Evolutionary conservation across 1,139 yeast genomes (phyloP), one percentile per base, ranked within the genome.

Genomic region (Pichia norvegensis): DNA sequence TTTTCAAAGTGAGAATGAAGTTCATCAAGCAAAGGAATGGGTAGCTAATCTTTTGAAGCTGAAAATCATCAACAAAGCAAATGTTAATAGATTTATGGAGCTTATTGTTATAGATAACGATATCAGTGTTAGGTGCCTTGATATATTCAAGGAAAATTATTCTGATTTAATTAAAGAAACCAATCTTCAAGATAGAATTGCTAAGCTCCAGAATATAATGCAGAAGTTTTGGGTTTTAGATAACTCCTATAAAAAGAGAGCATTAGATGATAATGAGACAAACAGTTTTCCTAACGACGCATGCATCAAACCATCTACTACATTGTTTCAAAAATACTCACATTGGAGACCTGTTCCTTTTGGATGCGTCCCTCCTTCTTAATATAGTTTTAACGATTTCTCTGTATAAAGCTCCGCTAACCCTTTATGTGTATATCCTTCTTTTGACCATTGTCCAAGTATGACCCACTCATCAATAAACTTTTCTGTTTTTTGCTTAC

Each of bases 271-370:
- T 16, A 19, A 35, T 27, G 44, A 42, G 3, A 4, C 31, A 1
- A 45, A 46, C 42, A 36, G 44, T 25, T 27, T 41, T 23, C 38
- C 29, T 29, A 46, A 46, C 29, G 40, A 17, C 10, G 38, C 37
- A 19, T 29, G 31, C 4, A 27, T 14, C 25, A 44, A 27, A 16
- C 20, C 39, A n/a, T 38, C 45, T 4, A 25, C 51, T 11, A 50
- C 51, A 40, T 33, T 69, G 38, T 68, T 70, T 57, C 66, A 61
- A 38, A 41, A 43, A 20, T 58, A 60, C 38, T 47, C 55, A 1
- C 50, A 62, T 27, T 75, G 79, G 78, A 56, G 55, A 19, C 73
- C 77, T 0, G 67, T 59, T 45, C 78, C 79, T 1, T 73, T 74
- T 57, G 79, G 79, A 4, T 44, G 47, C 38, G 33, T 42, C 16